A percentile compares a stretch with the other conserved stretches of the same genome.
Evolutionary conservation across 1,139 yeast species (phyloP).

Genomic region (Waltiozyma sp.): DNA sequence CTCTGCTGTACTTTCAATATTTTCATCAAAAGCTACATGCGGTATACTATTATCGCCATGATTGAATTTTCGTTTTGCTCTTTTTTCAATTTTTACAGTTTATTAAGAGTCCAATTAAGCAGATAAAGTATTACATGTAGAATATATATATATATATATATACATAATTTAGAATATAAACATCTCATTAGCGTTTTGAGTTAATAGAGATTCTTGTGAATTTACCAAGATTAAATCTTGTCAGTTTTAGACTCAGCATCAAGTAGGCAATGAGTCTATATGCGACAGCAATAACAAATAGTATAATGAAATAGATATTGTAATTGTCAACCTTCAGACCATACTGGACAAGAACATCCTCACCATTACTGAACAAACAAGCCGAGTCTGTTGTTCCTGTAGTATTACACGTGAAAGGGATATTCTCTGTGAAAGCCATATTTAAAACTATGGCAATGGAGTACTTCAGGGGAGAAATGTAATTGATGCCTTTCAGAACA

Average conservation of each 20-base stretch:
- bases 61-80: too few relatives aligned
- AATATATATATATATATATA: too few relatives aligned
- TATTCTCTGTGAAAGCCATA: slow-evolving; percentile 30
- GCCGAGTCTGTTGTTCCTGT: slow-evolving; percentile 24
- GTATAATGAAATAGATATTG: slow-evolving; percentile 21
- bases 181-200: too few relatives aligned
- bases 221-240: slow-evolving; percentile 8
- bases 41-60: too few relatives aligned
- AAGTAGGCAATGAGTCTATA: slow-evolving; percentile 27
- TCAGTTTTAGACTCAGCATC: slow-evolving; percentile 19
- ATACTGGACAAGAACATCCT: slow-evolving; percentile 36
- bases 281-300: slow-evolving; percentile 23
- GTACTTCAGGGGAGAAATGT: slow-evolving; percentile 65
- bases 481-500: slow-evolving; percentile 61
- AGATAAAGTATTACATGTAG: too few relatives aligned
- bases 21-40: too few relatives aligned
- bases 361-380: slow-evolving; percentile 40
- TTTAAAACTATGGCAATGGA: slow-evolving; percentile 38
- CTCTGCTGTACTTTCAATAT: too few relatives aligned
- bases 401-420: slow-evolving; percentile 30
- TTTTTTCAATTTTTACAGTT: too few relatives aligned
- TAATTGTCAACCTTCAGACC: slow-evolving; percentile 22
- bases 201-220: slow-evolving; percentile 1
- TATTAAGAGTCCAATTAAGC: too few relatives aligned
- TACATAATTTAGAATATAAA: too few relatives aligned